Conservation (phyloP, 2,329 filamentous ascomycete species). For the Amauroascus verrucosus region DNA sequence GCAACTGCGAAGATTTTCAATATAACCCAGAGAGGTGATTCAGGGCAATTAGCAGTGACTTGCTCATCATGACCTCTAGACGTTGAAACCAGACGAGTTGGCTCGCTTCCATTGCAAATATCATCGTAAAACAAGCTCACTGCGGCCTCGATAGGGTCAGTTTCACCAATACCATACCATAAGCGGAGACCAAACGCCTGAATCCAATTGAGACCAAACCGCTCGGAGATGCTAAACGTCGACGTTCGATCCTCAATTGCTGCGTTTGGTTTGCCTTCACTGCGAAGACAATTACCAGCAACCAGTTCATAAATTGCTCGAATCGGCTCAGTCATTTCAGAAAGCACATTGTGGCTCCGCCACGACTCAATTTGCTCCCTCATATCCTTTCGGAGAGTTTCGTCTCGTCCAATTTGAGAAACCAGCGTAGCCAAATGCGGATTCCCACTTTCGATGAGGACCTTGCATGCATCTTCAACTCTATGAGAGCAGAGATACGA, state of each 20-base stretch:
- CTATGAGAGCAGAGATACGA: slow-evolving; percentile 68
- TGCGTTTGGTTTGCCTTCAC: slow-evolving; percentile 60
- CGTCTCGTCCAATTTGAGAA: slow-evolving; percentile 66
- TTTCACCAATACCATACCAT: slow-evolving; percentile 68
- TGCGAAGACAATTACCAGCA: slow-evolving; percentile 74
- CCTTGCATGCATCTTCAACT: slow-evolving; percentile 70
- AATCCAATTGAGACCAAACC: slow-evolving; percentile 83
- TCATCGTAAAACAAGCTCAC: slow-evolving; percentile 65
- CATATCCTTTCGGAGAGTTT: slow-evolving; percentile 62
- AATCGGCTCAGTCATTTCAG: slow-evolving; percentile 75
- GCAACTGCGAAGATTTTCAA: slow-evolving; percentile 62
- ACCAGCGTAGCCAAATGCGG: slow-evolving; percentile 77
- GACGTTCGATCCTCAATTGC: slow-evolving; percentile 69
- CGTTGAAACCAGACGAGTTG: slow-evolving; percentile 59
- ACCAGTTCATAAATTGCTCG: slow-evolving; percentile 83
- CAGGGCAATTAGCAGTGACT: slow-evolving; percentile 45
- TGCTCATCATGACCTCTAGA: slow-evolving; percentile 51
- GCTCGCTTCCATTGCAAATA: slow-evolving; percentile 58
- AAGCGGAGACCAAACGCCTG: slow-evolving; percentile 84
- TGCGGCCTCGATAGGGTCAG: slow-evolving; percentile 61
- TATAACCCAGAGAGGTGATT: slow-evolving; percentile 80
- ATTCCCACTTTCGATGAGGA: slow-evolving; percentile 64
- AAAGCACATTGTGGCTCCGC: slow-evolving; percentile 70
- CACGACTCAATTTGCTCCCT: slow-evolving; percentile 71
- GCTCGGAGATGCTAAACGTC: slow-evolving; percentile 70